Conservation (phyloP, 768 basidiomycete genomes). For the Rubroboletus satanas region DNA sequence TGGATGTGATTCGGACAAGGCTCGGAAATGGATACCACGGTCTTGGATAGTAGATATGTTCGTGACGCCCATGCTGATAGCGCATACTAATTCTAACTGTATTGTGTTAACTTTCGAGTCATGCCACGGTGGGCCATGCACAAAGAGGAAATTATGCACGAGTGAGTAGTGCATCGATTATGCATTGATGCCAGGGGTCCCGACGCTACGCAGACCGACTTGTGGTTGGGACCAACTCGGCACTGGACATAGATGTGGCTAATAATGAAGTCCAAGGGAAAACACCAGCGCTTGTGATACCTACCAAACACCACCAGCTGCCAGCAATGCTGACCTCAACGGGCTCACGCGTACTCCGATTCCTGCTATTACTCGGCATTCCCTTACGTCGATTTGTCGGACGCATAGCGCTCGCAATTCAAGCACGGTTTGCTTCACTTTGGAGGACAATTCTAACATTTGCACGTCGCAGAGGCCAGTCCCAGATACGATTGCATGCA, state of each 20-base stretch:
- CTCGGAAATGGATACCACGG: not conserved
- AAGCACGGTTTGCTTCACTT: not conserved
- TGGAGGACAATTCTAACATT: conserved; percentile 1
- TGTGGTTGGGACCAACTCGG: too few relatives aligned
- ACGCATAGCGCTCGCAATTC: conserved; percentile 1
- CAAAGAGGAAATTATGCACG: too few relatives aligned
- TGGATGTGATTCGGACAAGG: not conserved
- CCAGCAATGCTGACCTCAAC: not conserved
- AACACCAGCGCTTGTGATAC: not conserved
- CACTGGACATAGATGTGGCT: too few relatives aligned
- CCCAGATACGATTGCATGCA: not conserved
- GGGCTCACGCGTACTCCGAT: not conserved
- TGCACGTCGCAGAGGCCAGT: not conserved
- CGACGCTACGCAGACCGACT: too few relatives aligned
- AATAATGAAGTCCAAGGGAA: too few relatives aligned
- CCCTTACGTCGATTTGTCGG: not conserved
- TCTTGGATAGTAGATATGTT: not conserved
- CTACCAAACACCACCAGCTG: not conserved
- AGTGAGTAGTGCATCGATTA: too few relatives aligned
- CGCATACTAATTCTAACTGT: not conserved
- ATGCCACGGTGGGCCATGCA: not conserved
- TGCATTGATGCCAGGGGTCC: too few relatives aligned
- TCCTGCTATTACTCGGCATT: conserved; percentile 6
- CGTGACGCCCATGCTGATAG: not conserved
- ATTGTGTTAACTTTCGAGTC: not conserved